phyloP scores from a whole-genome alignment of 192 early-diverging fungal species.

The Backusella tuberculispora region DNA sequence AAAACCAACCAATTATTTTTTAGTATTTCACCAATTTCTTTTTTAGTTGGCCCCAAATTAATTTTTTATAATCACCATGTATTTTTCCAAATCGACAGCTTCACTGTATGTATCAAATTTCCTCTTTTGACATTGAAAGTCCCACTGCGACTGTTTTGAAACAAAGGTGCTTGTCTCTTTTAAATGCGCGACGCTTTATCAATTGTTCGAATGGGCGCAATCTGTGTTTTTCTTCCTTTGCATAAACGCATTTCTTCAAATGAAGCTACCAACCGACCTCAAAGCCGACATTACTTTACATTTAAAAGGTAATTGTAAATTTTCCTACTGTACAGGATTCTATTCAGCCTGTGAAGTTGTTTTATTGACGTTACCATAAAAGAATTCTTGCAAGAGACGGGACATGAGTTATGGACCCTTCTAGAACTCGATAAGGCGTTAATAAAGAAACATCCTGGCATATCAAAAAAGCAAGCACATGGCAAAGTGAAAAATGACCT shows the following conservation, averaged over 20 bases:
- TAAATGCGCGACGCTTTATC: not conserved
- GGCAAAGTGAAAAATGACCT: too few species aligned
- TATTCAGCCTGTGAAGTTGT: slow-evolving; percentile 15
- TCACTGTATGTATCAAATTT: too few species aligned
- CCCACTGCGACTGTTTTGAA: too few species aligned
- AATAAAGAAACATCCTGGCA: not conserved
- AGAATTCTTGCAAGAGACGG: slow-evolving; percentile 16
- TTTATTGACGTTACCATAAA: slow-evolving; percentile 14
- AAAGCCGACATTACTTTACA: slow-evolving; percentile 15
- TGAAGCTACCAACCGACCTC: slow-evolving; percentile 4
- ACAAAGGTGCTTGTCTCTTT: too few species aligned
- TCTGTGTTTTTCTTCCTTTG: slow-evolving; percentile 10
- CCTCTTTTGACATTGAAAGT: too few species aligned
- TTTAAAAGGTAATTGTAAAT: slow-evolving; percentile 1
- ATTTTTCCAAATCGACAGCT: too few species aligned
- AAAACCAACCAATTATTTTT: too few species aligned
- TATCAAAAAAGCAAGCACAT: too few species aligned
- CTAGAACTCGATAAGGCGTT: slow-evolving; percentile 7
- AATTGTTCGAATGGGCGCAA: slow-evolving; percentile 10
- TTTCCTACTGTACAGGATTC: slow-evolving; percentile 8
- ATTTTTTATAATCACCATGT: too few species aligned
- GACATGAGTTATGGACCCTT: slow-evolving; percentile 12
- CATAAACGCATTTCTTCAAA: slow-evolving; percentile 17
- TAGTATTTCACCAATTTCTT: too few species aligned
- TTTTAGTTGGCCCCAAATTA: too few species aligned